These are phyloP conservation scores for Fusarium napiforme DNA, from an alignment of 2,329 filamentous ascomycete species.

Conservation along the genomic window DNA sequence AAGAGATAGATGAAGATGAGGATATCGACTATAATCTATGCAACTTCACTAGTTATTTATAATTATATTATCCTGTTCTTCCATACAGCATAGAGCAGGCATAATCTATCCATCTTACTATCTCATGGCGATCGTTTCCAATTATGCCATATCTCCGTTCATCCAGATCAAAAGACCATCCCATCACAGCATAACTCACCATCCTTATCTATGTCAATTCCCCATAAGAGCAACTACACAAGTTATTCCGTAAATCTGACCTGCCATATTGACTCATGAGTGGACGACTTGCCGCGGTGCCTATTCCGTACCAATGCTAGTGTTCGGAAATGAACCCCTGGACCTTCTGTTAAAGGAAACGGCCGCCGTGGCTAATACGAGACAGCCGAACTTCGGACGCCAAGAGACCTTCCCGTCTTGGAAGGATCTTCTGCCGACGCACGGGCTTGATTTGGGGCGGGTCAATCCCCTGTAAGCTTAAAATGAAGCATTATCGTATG, in stretches of 20 bases:
- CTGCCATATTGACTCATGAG: conserved; percentile 14
- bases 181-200: neutral
- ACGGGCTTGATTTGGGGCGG: neutral
- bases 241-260: neutral
- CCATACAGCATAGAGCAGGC: rapidly evolving
- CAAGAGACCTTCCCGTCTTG: neutral
- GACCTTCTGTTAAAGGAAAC: conserved; percentile 17
- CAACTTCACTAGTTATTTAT: conserved; percentile 4
- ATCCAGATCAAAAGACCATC: conserved; percentile 9
- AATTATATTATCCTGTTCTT: neutral
- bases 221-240: neutral
- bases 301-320: neutral
- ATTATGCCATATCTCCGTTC: conserved; percentile 8
- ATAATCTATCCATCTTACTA: neutral
- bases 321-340: neutral
- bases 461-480: neutral
- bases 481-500: neutral
- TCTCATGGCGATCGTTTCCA: conserved; percentile 13
- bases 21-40: neutral
- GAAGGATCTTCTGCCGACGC: neutral
- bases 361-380: neutral
- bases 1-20: neutral
- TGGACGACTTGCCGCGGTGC: neutral
- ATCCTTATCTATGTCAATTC: neutral
- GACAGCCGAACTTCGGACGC: neutral